These are phyloP conservation scores for Acidiella bohemica DNA, from an alignment of 495 filamentous ascomycete species.

Conservation along the genomic window DNA sequence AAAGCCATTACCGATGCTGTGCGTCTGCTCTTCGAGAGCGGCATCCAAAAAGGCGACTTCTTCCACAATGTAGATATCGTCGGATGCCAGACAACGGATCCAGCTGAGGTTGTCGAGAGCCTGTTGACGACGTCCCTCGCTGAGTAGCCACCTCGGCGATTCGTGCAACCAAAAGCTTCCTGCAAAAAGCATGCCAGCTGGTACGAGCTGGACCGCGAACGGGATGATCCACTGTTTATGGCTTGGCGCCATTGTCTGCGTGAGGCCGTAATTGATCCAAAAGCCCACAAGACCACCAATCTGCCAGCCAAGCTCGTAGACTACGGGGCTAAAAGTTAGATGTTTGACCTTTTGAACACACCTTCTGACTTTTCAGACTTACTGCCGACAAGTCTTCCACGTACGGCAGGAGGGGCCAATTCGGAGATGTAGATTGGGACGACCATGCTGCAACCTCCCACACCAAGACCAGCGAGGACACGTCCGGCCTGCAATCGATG, in stretches of 20 bases:
- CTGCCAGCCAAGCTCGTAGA: slow-evolving; percentile 64
- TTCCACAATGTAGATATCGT: slow-evolving; percentile 53
- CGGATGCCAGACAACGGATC: slow-evolving; percentile 45
- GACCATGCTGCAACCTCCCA: slow-evolving; percentile 39
- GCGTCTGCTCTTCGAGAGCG: slow-evolving; percentile 42
- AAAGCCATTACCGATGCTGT: slow-evolving; percentile 47
- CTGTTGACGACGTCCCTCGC: slow-evolving; percentile 39
- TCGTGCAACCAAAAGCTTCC: slow-evolving; percentile 43
- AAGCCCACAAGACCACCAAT: slow-evolving; percentile 60
- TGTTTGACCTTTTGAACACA: too few species aligned
- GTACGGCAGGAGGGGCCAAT: slow-evolving; percentile 40
- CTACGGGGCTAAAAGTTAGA: too few species aligned
- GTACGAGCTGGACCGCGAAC: slow-evolving; percentile 45
- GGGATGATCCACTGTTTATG: slow-evolving; percentile 43
- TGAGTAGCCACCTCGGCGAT: slow-evolving; percentile 50
- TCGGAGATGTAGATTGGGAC: slow-evolving; percentile 47
- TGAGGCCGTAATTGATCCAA: slow-evolving; percentile 51
- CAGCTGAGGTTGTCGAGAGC: slow-evolving; percentile 48
- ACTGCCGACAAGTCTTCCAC: slow-evolving; percentile 44
- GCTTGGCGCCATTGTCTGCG: slow-evolving; percentile 32
- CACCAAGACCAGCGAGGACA: slow-evolving; percentile 40
- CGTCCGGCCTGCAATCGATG: slow-evolving; percentile 35
- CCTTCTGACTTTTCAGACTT: too few species aligned
- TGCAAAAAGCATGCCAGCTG: slow-evolving; percentile 37
- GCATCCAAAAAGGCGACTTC: slow-evolving; percentile 49